Evolutionary conservation across 345 rosid species (phyloP).

Genomic region (Populus simonii): DNA sequence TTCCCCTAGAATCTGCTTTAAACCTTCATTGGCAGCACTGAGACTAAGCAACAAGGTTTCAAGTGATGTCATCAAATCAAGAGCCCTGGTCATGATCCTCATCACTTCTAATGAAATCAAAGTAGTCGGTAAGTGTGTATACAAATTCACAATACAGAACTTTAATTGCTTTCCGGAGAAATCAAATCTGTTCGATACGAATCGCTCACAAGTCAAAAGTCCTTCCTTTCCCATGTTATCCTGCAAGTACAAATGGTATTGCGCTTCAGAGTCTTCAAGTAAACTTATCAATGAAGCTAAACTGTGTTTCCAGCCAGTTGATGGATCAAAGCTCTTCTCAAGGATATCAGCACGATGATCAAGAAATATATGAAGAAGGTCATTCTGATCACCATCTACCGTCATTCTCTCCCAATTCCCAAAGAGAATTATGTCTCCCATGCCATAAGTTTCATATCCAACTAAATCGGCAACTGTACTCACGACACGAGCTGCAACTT

Average conservation of each 20-base stretch:
- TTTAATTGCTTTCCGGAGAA: slow-evolving; percentile 6
- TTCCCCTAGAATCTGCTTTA: not conserved
- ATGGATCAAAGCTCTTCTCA: not conserved
- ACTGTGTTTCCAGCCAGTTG: not conserved
- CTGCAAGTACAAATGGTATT: not conserved
- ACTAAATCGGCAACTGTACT: not conserved
- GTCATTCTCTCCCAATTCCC: slow-evolving; percentile 12
- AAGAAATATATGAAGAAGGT: slow-evolving; percentile 9
- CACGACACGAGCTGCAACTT: slow-evolving; percentile 4
- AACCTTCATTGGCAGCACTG: not conserved
- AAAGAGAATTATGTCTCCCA: slow-evolving; percentile 6
- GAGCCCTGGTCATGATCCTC: slow-evolving; percentile 19
- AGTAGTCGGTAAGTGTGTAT: slow-evolving; percentile 37
- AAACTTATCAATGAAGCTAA: slow-evolving; percentile 2
- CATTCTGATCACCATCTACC: slow-evolving; percentile 4
- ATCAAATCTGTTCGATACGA: slow-evolving; percentile 13
- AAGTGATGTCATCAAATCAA: slow-evolving; percentile 17
- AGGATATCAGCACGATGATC: not conserved
- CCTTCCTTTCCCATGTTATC: not conserved
- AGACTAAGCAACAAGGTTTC: not conserved
- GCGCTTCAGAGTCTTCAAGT: not conserved
- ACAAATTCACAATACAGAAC: slow-evolving; percentile 24
- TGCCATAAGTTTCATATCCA: slow-evolving; percentile 1
- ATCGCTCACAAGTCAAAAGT: slow-evolving; percentile 9
- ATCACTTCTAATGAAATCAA: slow-evolving; percentile 24